These are phyloP conservation scores for Cladosporium halotolerans DNA, from an alignment of 2,329 filamentous ascomycete species.

Conservation along the genomic window DNA sequence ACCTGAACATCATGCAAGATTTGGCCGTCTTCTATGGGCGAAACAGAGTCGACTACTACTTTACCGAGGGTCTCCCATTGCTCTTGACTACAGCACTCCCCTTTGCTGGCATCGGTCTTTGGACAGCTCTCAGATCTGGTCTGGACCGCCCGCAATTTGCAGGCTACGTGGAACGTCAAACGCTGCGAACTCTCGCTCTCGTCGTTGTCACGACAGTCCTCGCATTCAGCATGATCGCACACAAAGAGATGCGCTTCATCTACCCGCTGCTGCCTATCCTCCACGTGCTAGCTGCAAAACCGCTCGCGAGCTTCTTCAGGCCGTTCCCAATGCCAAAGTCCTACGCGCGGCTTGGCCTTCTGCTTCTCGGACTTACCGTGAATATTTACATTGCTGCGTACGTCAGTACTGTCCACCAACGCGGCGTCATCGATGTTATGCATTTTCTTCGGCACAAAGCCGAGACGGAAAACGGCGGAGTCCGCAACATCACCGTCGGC, in stretches of 20 bases:
- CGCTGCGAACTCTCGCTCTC: conserved; percentile 48
- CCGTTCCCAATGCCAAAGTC: conserved; percentile 25
- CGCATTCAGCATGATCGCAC: conserved; percentile 70
- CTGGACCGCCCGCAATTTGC: conserved; percentile 19
- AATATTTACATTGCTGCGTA: conserved; percentile 71
- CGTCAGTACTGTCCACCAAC: conserved; percentile 69
- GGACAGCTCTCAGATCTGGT: conserved; percentile 35
- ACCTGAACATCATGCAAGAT: conserved; percentile 84
- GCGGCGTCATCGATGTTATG: conserved; percentile 69
- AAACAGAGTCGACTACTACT: conserved; percentile 89
- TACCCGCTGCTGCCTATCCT: conserved; percentile 86
- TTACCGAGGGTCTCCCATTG: conserved; percentile 82
- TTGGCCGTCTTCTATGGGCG: conserved; percentile 87
- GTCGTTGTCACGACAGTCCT: conserved; percentile 53
- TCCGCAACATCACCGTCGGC: conserved; percentile 48
- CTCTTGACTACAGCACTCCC: conserved; percentile 78
- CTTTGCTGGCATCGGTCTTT: conserved; percentile 63
- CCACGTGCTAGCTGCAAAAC: conserved; percentile 68
- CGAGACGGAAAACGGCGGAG: conserved; percentile 40
- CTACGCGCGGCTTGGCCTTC: conserved; percentile 44
- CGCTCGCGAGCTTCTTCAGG: conserved; percentile 59
- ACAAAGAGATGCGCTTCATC: conserved; percentile 97
- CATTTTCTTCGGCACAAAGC: conserved; percentile 70
- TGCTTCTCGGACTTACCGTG: conserved; percentile 49
- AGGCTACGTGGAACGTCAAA: conserved; percentile 15